phyloP scores from a whole-genome alignment of 2,329 filamentous ascomycete species.

The Neospermospora avenae region DNA sequence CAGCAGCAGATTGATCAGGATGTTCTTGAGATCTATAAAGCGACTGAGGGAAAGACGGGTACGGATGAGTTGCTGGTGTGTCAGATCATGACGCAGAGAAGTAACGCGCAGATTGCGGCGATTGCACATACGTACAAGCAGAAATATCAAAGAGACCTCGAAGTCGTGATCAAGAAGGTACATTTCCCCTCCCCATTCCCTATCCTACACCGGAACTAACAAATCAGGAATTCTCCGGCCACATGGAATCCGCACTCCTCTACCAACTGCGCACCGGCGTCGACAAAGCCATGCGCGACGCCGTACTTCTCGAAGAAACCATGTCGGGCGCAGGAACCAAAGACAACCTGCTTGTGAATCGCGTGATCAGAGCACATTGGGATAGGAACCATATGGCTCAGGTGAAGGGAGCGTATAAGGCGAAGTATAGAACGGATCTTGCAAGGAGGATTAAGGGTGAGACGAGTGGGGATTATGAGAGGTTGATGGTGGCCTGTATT shows the following conservation, averaged over 20 bases:
- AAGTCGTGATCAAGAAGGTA: slow-evolving; percentile 69
- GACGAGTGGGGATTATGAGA: slow-evolving; percentile 80
- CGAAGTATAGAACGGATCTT: slow-evolving; percentile 66
- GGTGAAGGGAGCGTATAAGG: slow-evolving; percentile 74
- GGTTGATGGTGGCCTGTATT: slow-evolving; percentile 61
- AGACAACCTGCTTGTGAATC: slow-evolving; percentile 71
- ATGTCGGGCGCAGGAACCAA: slow-evolving; percentile 90
- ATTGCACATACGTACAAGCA: slow-evolving; percentile 72
- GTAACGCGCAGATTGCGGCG: slow-evolving; percentile 79
- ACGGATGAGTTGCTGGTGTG: slow-evolving; percentile 77
- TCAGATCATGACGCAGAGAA: slow-evolving; percentile 71
- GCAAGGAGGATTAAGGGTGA: slow-evolving; percentile 71
- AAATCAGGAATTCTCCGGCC: slow-evolving; percentile 73
- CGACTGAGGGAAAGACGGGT: slow-evolving; percentile 69
- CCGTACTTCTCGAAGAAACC: slow-evolving; percentile 73
- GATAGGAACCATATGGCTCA: slow-evolving; percentile 69
- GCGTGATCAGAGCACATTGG: slow-evolving; percentile 84
- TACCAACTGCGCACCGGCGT: slow-evolving; percentile 73
- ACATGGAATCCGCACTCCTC: slow-evolving; percentile 84
- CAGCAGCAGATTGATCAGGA: slow-evolving; percentile 73
- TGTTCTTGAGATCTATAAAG: slow-evolving; percentile 69
- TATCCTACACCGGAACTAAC: slow-evolving; percentile 5
- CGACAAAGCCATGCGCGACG: slow-evolving; percentile 83
- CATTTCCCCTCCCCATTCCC: slow-evolving; percentile 25
- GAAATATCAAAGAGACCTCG: slow-evolving; percentile 67